Base-by-base conservation (phyloP, 2,329 filamentous ascomycete genomes). In the Cladorrhinum sp. region DNA sequence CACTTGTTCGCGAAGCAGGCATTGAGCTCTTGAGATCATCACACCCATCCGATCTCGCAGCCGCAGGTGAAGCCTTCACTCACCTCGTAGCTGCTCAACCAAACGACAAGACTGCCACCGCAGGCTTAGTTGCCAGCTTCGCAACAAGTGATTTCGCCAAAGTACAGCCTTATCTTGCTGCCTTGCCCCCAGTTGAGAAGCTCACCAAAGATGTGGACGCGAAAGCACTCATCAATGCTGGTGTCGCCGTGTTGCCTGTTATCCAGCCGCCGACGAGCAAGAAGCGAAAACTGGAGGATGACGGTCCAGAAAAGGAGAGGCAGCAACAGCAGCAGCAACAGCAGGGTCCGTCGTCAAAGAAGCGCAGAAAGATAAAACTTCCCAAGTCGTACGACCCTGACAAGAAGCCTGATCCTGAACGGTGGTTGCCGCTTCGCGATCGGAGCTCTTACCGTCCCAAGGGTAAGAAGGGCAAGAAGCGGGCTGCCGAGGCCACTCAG, bases 371-470 rank as follows among this genome's bases (percentile, higher is more conserved):
- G 60, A 82, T 72, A 59, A 85, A 84, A 67, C 78, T 90, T 69
- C 89, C 89, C 29, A 91, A 91, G 75, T 83, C 87, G 69, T 91
- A 85, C 70, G 90, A 92, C 61, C 84, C 90, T 56, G 85, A 82
- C 67, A 96, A 92, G 79, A 87, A 86, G 65, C 84, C 91, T 32
- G 95, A 99, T 74, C 88, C 92, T 0, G 95, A 99, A 76, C 83
- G 95, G 64, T 99, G 95, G 95, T 77, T 99, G 62, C 93, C 95
- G 12, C 80, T 98, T 69, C 87, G 90, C 56, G 95, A 99, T 73
- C 84, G 95, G 60, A 95, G 90, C 68, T 90, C 86, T 45, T 99
- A 96, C 76, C 81, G 90, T 52, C 92, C 93, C 7, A 96, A 95
- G 78, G 92, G 92, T 5, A 92, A 90, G 79, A 96, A 96, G 81